Evolutionary conservation across 129 eudicot genomes (phyloP).

Genomic region (Arctium lappa): DNA sequence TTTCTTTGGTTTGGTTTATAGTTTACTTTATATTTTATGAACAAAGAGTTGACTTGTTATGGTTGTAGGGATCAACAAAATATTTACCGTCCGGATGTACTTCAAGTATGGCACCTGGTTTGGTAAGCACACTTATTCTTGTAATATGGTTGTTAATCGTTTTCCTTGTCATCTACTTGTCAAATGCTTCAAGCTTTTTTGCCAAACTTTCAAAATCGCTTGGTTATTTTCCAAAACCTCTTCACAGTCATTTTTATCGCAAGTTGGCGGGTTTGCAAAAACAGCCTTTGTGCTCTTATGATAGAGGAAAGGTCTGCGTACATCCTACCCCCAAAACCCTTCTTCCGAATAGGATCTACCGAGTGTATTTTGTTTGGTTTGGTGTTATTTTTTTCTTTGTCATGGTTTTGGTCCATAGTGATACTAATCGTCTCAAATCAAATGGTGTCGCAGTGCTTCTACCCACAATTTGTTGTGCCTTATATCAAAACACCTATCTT

Average conservation of each 20-base stretch:
- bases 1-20: background rate
- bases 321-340: background rate
- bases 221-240: background rate
- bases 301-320: background rate
- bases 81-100: slow-evolving; percentile 37
- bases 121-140: slow-evolving; percentile 20
- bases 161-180: background rate
- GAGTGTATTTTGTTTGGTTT: background rate
- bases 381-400: background rate
- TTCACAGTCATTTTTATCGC: background rate
- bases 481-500: slow-evolving; percentile 34
- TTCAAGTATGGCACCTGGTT: slow-evolving; percentile 34
- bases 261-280: background rate
- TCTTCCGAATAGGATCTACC: background rate
- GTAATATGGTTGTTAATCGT: background rate
- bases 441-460: slow-evolving; percentile 29
- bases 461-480: slow-evolving; percentile 28
- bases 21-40: background rate
- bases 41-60: background rate
- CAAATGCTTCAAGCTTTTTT: background rate
- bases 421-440: background rate
- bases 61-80: slow-evolving; percentile 39
- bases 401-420: background rate
- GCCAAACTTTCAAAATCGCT: background rate
- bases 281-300: background rate